These are phyloP conservation scores for Colletotrichum coccodes DNA, from an alignment of 2,329 filamentous ascomycete genomes.

Conservation along the genomic window DNA sequence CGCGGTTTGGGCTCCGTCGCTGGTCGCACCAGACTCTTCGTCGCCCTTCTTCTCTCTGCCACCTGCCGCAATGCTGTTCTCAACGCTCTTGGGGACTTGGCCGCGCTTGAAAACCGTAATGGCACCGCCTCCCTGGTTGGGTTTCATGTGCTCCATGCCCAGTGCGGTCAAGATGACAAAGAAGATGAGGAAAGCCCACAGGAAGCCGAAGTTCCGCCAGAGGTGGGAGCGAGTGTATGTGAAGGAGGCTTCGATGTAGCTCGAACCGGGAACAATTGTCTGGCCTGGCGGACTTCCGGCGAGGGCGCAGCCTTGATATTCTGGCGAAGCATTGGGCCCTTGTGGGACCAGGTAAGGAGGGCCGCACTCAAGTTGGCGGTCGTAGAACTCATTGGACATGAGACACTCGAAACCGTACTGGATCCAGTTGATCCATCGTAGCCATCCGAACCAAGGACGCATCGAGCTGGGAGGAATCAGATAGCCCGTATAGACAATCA, in stretches of 20 bases:
- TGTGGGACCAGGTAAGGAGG: constrained; percentile 64
- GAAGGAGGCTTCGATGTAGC: constrained; percentile 64
- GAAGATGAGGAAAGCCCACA: constrained; percentile 59
- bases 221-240: constrained; percentile 66
- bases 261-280: constrained; percentile 61
- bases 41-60: constrained; percentile 56
- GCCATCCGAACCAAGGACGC: constrained; percentile 60
- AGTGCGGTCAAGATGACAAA: constrained; percentile 54
- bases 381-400: constrained; percentile 71
- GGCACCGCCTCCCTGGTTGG: constrained; percentile 67
- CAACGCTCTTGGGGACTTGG: constrained; percentile 67
- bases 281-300: constrained; percentile 65
- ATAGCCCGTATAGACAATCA: constrained; percentile 50
- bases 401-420: constrained; percentile 75
- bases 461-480: constrained; percentile 61
- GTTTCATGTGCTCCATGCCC: constrained; percentile 57
- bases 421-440: constrained; percentile 63
- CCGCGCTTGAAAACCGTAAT: constrained; percentile 72
- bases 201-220: constrained; percentile 68
- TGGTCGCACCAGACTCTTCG: constrained; percentile 54
- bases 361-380: constrained; percentile 63
- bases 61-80: constrained; percentile 65
- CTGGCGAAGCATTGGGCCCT: constrained; percentile 53
- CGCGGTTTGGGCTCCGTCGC: constrained; percentile 73
- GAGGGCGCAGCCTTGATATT: constrained; percentile 69